phyloP scores from a whole-genome alignment of 805 yeast genomes.

The Wickerhamiella musiphila region DNA sequence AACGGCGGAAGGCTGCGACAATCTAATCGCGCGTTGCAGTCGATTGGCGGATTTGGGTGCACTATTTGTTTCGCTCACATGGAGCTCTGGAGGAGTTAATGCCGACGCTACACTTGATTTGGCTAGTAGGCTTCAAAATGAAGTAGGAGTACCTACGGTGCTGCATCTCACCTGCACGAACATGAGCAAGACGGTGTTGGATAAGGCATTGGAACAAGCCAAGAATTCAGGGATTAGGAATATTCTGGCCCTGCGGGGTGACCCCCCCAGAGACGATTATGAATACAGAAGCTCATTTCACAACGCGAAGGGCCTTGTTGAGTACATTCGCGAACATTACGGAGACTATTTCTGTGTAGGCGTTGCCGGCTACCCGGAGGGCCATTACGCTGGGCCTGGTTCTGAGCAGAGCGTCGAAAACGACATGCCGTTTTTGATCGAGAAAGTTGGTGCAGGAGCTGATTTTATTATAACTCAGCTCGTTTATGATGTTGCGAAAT shows the following conservation, averaged over 20 bases:
- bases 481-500: conserved; percentile 74
- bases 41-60: conserved; percentile 85
- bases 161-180: conserved; percentile 94
- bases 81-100: conserved; percentile 99
- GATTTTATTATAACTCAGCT: conserved; percentile 83
- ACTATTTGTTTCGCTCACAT: conserved; percentile 77
- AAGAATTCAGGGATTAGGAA: conserved; percentile 57
- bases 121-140: conserved; percentile 59
- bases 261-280: conserved; percentile 53
- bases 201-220: conserved; percentile 18
- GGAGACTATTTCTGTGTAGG: conserved; percentile 89
- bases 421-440: conserved; percentile 67
- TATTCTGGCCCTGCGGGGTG: conserved; percentile 87
- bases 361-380: conserved; percentile 95
- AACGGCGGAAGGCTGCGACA: conserved; percentile 60
- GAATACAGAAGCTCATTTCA: conserved; percentile 27
- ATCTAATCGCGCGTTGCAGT: conserved; percentile 67
- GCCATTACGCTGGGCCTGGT: conserved; percentile 78
- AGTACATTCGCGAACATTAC: conserved; percentile 54
- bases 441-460: conserved; percentile 87
- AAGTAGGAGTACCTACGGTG: conserved; percentile 64
- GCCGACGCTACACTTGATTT: conserved; percentile 71
- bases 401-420: conserved; percentile 43
- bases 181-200: conserved; percentile 39
- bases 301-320: conserved; percentile 75